phyloP scores from a whole-genome alignment of 768 basidiomycete species.

The Hygrophorus russula region DNA sequence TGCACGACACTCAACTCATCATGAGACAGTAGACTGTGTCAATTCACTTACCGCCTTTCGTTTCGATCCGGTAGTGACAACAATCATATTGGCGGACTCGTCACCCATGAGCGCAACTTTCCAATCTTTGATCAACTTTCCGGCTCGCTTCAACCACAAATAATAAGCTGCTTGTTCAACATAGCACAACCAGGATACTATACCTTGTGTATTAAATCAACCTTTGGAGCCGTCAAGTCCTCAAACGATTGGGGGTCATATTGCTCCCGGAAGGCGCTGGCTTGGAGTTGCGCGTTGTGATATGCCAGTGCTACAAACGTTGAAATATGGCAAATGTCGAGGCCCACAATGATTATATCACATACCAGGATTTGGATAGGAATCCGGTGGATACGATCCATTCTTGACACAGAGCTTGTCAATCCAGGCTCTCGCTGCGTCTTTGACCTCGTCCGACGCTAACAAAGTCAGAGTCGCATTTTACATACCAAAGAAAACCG shows the following conservation, averaged over 20 bases:
- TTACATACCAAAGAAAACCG: not conserved
- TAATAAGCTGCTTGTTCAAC: conserved; percentile 4
- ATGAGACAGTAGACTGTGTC: conserved; percentile 4
- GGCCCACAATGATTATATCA: conserved; percentile 1
- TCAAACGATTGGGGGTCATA: conserved; percentile 70
- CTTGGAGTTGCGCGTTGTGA: conserved; percentile 85
- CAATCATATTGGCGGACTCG: conserved; percentile 45
- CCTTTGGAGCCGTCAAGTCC: conserved; percentile 73
- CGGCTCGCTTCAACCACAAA: conserved; percentile 42
- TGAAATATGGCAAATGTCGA: not conserved
- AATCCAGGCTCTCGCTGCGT: conserved; percentile 63
- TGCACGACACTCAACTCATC: conserved; percentile 14
- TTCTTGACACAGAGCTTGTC: conserved; percentile 70
- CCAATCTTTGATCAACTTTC: conserved; percentile 59
- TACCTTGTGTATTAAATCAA: conserved; percentile 73
- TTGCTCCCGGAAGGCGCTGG: conserved; percentile 85
- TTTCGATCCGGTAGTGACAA: conserved; percentile 42
- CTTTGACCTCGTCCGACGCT: conserved; percentile 62
- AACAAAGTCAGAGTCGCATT: conserved; percentile 7
- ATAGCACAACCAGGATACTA: conserved; percentile 23
- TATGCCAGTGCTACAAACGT: conserved; percentile 57
- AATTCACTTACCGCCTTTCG: conserved; percentile 54
- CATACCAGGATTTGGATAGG: conserved; percentile 85
- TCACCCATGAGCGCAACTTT: conserved; percentile 52
- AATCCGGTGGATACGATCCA: conserved; percentile 78